Evolutionary conservation across 73 alveolate species (phyloP).

Genomic region (Halteria grandinella): DNA sequence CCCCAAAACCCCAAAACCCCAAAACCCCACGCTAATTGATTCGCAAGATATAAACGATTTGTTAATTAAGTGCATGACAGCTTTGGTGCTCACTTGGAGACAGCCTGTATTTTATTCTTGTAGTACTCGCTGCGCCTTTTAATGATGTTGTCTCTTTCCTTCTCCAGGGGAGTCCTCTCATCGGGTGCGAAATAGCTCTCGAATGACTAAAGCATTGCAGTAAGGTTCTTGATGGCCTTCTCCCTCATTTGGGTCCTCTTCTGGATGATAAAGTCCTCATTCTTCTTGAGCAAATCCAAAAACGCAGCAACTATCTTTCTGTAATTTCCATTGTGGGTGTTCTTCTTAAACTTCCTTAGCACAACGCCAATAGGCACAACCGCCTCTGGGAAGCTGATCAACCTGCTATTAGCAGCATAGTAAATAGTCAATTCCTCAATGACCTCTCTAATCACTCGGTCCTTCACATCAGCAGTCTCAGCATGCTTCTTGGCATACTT

Average conservation of each 20-base stretch:
- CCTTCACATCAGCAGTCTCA: slow-evolving; percentile 42
- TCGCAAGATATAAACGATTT: not conserved
- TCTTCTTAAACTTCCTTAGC: slow-evolving; percentile 51
- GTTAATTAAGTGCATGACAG: not conserved
- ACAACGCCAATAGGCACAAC: slow-evolving; percentile 34
- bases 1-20: too few relatives aligned
- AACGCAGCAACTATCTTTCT: slow-evolving; percentile 29
- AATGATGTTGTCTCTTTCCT: slow-evolving; percentile 15
- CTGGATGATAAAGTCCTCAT: slow-evolving; percentile 21
- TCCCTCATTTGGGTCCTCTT: slow-evolving; percentile 24
- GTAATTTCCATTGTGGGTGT: slow-evolving; percentile 20
- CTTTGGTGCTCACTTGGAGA: not conserved
- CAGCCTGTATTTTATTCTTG: slow-evolving; percentile 17
- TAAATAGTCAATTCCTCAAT: slow-evolving; percentile 37
- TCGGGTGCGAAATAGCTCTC: slow-evolving; percentile 3
- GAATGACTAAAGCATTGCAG: not conserved
- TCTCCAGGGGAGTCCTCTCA: slow-evolving; percentile 27
- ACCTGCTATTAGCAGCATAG: slow-evolving; percentile 15
- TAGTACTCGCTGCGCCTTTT: not conserved
- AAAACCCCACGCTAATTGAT: too few relatives aligned
- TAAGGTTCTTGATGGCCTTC: slow-evolving; percentile 20
- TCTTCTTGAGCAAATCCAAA: slow-evolving; percentile 38
- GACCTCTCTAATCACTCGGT: slow-evolving; percentile 34
- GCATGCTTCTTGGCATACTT: slow-evolving; percentile 39
- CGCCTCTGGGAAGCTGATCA: slow-evolving; percentile 52